phyloP scores from a whole-genome alignment of 192 early-diverging fungal genomes.

The Backusella mclennaniae region DNA sequence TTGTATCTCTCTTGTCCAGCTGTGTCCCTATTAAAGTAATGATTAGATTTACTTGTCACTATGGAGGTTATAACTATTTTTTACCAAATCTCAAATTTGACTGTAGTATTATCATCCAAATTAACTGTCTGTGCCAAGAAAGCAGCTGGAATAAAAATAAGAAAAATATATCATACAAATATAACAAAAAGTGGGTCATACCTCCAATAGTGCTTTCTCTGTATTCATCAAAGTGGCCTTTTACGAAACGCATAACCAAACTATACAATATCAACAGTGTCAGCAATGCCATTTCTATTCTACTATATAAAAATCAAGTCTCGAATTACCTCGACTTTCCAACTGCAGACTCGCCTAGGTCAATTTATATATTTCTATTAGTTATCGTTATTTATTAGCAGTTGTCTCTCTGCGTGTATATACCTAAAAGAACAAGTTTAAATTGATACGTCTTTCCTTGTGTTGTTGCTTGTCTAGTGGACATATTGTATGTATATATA shows the following conservation, averaged over 20 bases:
- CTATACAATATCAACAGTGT: constrained; percentile 28
- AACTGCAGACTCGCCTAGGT: constrained; percentile 60
- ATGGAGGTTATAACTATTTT: background rate
- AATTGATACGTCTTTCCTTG: constrained; percentile 80
- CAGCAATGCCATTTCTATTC: background rate
- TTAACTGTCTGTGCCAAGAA: constrained; percentile 79
- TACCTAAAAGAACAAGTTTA: constrained; percentile 94
- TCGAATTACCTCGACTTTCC: constrained; percentile 62
- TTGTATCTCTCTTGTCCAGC: constrained; percentile 74
- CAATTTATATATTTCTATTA: background rate
- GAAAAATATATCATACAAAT: no score
- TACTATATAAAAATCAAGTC: background rate
- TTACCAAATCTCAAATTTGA: constrained; percentile 94
- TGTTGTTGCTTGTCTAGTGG: constrained; percentile 10
- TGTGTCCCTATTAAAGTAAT: constrained; percentile 55
- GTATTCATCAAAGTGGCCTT: constrained; percentile 91
- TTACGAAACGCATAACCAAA: constrained; percentile 85
- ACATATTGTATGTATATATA: background rate
- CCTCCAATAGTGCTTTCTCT: constrained; percentile 91
- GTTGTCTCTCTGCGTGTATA: background rate
- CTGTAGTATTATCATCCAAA: constrained; percentile 79
- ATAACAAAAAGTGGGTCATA: constrained; percentile 21
- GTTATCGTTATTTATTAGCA: background rate
- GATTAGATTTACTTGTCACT: background rate
- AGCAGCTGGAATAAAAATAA: constrained; percentile 43